Percentiles rank a stretch among this genome's conserved stretches.
phyloP scores from a whole-genome alignment of 2,329 filamentous ascomycete genomes.

The Pseudocercospora cruenta region DNA sequence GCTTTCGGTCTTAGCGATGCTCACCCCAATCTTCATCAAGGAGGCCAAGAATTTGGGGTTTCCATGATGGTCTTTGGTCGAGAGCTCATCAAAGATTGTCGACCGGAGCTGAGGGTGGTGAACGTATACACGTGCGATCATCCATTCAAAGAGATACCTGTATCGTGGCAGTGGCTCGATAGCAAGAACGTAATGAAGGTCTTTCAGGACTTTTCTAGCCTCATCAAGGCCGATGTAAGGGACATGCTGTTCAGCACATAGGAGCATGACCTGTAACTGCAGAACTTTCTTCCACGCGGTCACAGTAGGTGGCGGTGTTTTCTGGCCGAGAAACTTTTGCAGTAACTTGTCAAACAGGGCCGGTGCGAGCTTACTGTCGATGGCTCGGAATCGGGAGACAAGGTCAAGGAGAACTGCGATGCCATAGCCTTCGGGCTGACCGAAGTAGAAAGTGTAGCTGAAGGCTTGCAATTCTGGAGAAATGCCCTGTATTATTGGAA shows the following conservation, averaged over 20 bases:
- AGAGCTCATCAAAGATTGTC: constrained; percentile 43
- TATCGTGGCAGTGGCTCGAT: constrained; percentile 53
- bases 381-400: constrained; percentile 43
- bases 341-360: constrained; percentile 42
- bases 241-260: constrained; percentile 46
- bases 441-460: constrained; percentile 50
- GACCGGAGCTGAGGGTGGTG: constrained; percentile 39
- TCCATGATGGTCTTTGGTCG: constrained; percentile 48
- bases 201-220: constrained; percentile 40
- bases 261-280: constrained; percentile 52
- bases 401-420: constrained; percentile 52
- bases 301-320: constrained; percentile 47
- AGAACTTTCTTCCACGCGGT: constrained; percentile 53
- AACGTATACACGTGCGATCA: constrained; percentile 49
- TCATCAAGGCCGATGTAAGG: constrained; percentile 22
- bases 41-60: constrained; percentile 54
- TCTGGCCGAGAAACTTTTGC: constrained; percentile 50
- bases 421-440: constrained; percentile 46
- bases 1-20: constrained; percentile 44
- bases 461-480: constrained; percentile 34
- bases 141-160: constrained; percentile 54
- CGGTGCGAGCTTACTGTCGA: constrained; percentile 19
- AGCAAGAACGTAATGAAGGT: constrained; percentile 46
- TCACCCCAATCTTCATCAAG: constrained; percentile 52
- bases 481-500: constrained; percentile 37